These are phyloP conservation scores for Rhizopogon vesiculosus DNA, from an alignment of 768 basidiomycete species.

Conservation along the genomic window DNA sequence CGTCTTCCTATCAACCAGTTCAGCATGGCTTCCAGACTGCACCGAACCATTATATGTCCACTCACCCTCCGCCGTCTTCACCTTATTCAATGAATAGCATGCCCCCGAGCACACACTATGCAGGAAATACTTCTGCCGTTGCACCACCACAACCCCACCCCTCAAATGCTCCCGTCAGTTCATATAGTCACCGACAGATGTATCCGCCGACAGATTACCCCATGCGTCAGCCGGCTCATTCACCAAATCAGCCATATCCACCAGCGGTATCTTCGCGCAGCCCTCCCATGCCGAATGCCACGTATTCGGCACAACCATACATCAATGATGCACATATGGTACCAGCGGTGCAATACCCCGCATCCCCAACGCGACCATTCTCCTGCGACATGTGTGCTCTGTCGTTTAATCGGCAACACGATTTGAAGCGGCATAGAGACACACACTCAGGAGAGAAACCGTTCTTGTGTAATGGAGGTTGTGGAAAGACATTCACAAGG, in stretches of 20 bases:
- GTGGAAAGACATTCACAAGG: slow-evolving; percentile 83
- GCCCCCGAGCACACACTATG: slow-evolving; percentile 12
- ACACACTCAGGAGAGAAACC: slow-evolving; percentile 86
- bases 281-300: not conserved
- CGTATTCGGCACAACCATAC: not conserved
- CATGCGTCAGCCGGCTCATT: slow-evolving; percentile 28
- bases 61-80: slow-evolving; percentile 13
- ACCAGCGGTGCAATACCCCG: slow-evolving; percentile 43
- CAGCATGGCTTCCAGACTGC: slow-evolving; percentile 1
- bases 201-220: slow-evolving; percentile 21
- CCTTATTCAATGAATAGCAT: slow-evolving; percentile 15
- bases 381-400: slow-evolving; percentile 70
- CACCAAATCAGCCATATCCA: slow-evolving; percentile 18
- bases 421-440: slow-evolving; percentile 79
- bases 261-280: not conserved
- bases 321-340: not conserved
- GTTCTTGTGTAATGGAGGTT: slow-evolving; percentile 77
- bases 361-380: slow-evolving; percentile 59
- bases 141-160: slow-evolving; percentile 19
- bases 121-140: slow-evolving; percentile 10
- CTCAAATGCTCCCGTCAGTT: slow-evolving; percentile 4
- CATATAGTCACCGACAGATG: slow-evolving; percentile 21
- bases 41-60: slow-evolving; percentile 9
- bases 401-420: slow-evolving; percentile 84
- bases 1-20: slow-evolving; percentile 16